Evolutionary conservation across 176 grass and related monocot genomes (phyloP).

Genomic region (Carex myosuroides): DNA sequence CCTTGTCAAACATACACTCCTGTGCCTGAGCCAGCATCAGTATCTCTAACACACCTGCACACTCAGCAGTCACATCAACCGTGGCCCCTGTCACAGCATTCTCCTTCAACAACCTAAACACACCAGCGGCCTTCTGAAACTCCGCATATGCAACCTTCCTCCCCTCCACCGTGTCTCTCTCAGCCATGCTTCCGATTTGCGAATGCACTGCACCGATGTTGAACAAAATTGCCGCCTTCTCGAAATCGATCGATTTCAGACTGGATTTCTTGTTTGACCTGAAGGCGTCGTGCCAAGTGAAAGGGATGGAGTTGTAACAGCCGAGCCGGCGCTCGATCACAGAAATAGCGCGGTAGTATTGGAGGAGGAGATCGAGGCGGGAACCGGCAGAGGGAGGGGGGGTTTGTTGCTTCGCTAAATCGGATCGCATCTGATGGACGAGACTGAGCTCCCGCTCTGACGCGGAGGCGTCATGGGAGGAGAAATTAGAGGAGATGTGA

Average conservation of each 20-base stretch:
- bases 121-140: slow-evolving; percentile 59
- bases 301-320: slow-evolving; percentile 38
- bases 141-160: slow-evolving; percentile 44
- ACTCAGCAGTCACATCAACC: slow-evolving; percentile 56
- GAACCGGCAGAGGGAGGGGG: neutral
- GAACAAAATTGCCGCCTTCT: slow-evolving; percentile 66
- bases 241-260: slow-evolving; percentile 42
- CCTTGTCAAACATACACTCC: slow-evolving; percentile 86
- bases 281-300: slow-evolving; percentile 87
- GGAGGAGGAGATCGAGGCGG: slow-evolving; percentile 43
- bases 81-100: slow-evolving; percentile 31
- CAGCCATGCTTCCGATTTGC: slow-evolving; percentile 37
- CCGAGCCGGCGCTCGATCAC: slow-evolving; percentile 42
- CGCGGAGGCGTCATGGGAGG: slow-evolving; percentile 36
- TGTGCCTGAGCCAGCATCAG: slow-evolving; percentile 92
- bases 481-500: slow-evolving; percentile 48
- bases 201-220: slow-evolving; percentile 52
- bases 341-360: slow-evolving; percentile 52
- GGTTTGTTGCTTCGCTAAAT: slow-evolving; percentile 2
- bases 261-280: slow-evolving; percentile 41
- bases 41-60: slow-evolving; percentile 49
- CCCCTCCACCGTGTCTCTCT: slow-evolving; percentile 35
- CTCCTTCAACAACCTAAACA: slow-evolving; percentile 39
- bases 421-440: slow-evolving; percentile 27
- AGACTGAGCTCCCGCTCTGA: slow-evolving; percentile 27